Percentiles rank a stretch among this genome's conserved stretches.
phyloP scores from a whole-genome alignment of 805 yeast species.

The Hanseniaspora hatyaiensis region DNA sequence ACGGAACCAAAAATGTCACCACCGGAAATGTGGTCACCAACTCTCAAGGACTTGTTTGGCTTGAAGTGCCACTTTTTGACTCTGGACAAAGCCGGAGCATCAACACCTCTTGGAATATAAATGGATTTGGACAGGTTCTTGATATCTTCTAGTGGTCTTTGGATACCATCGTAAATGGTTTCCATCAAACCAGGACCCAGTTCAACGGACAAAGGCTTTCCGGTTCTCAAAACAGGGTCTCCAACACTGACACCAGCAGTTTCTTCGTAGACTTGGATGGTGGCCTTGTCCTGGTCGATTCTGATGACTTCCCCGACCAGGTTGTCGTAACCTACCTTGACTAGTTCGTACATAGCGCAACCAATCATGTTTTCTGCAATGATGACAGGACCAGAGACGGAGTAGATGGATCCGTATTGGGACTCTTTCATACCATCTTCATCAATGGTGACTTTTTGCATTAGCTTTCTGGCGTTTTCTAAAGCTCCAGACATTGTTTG shows the following conservation, averaged over 20 bases:
- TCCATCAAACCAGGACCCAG: slow-evolving; percentile 99
- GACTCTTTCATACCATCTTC: slow-evolving; percentile 47
- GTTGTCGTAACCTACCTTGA: slow-evolving; percentile 92
- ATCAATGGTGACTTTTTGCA: slow-evolving; percentile 73
- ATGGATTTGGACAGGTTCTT: slow-evolving; percentile 79
- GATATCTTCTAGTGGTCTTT: slow-evolving; percentile 92
- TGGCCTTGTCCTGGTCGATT: slow-evolving; percentile 91
- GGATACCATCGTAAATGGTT: slow-evolving; percentile 98
- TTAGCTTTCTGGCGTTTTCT: slow-evolving; percentile 91
- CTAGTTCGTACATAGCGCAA: slow-evolving; percentile 98
- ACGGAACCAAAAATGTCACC: slow-evolving; percentile 95
- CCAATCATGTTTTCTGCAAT: slow-evolving; percentile 99
- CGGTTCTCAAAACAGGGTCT: slow-evolving; percentile 96
- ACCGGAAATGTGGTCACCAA: slow-evolving; percentile 96
- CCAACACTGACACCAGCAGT: slow-evolving; percentile 99
- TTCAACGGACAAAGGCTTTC: slow-evolving; percentile 97
- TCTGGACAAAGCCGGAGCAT: slow-evolving; percentile 89
- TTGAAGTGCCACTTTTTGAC: slow-evolving; percentile 70
- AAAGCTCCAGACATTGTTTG: slow-evolving; percentile 73
- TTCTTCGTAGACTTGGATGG: slow-evolving; percentile 98
- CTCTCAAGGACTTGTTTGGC: slow-evolving; percentile 57
- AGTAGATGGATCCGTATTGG: slow-evolving; percentile 77
- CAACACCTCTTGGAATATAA: slow-evolving; percentile 97
- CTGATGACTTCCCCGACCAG: slow-evolving; percentile 98
- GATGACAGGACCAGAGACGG: slow-evolving; percentile 96